phyloP scores from a whole-genome alignment of 2,329 filamentous ascomycete genomes.

The Pestalotiopsis sp. region DNA sequence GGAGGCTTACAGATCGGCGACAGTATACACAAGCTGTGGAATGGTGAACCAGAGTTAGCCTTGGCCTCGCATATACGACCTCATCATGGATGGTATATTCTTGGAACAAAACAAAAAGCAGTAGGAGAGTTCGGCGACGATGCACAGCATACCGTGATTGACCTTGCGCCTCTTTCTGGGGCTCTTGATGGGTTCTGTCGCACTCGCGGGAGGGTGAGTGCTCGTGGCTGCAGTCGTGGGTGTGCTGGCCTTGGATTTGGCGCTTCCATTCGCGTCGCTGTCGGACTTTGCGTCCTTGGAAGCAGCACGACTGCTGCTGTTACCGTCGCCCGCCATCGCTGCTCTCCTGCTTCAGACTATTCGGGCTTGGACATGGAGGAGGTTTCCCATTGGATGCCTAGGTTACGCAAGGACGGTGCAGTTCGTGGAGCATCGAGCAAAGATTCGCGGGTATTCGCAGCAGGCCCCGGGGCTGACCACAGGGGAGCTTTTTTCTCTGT shows the following conservation, averaged over 20 bases:
- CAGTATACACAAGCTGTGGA: slow-evolving; percentile 82
- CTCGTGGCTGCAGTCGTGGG: slow-evolving; percentile 5
- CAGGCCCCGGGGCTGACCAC: slow-evolving; percentile 8
- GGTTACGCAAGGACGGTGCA: slow-evolving; percentile 15
- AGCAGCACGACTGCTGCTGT: slow-evolving; percentile 11
- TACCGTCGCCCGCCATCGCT: slow-evolving; percentile 15
- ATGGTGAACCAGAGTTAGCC: slow-evolving; percentile 40
- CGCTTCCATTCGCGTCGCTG: slow-evolving; percentile 10
- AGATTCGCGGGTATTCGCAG: slow-evolving; percentile 15
- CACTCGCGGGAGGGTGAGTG: slow-evolving; percentile 3
- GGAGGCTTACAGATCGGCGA: slow-evolving; percentile 78
- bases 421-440: slow-evolving; percentile 14
- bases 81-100: slow-evolving; percentile 10
- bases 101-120: slow-evolving; percentile 15
- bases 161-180: slow-evolving; percentile 87
- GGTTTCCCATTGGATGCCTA: slow-evolving; percentile 15
- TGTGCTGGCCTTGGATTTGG: slow-evolving; percentile 10
- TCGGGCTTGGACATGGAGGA: slow-evolving; percentile 10
- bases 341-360: slow-evolving; percentile 14
- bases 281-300: slow-evolving; percentile 15
- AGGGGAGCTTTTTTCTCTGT: neutral
- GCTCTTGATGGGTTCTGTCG: slow-evolving; percentile 47
- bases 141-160: slow-evolving; percentile 71
- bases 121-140: slow-evolving; percentile 18
- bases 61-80: slow-evolving; percentile 24